Base-by-base conservation (phyloP, 2,329 filamentous ascomycete species). In the Nakataea oryzae region DNA sequence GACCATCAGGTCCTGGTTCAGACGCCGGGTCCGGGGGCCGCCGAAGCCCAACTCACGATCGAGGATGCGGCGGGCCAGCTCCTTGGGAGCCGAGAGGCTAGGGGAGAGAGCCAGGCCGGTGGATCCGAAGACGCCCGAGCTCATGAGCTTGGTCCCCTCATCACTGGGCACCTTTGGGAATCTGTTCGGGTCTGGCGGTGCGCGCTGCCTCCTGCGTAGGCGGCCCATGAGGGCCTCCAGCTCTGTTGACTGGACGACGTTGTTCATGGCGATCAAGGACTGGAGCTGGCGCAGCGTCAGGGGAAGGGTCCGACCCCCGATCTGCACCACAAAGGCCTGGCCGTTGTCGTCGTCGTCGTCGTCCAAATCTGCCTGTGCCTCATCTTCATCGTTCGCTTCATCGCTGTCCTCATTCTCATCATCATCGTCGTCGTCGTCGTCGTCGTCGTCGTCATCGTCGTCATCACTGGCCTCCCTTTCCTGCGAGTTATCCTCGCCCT, bases 81-180 rank as follows among this genome's bases (percentile, higher is more conserved):
- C 82, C 71, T 86, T 84, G 70, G 76, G 83, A 64, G 65, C 59
- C 2, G 62, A 60, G 41, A 56, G 30, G 47, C 61, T 55, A n/a
- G 55, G 50, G 0, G 63, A 70, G 79, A 64, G 74, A 80, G 66
- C 78, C 67, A 79, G 74, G 57, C 88, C 81, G 63, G 86, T 88
- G 24, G 80, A 79, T 41, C 93, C 93, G 74, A 97, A 97, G 2
- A 78, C 79, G 1, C 93, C 93, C 32, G 87, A 88, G 54, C 85
- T 80, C 92, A 97, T 96, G 64, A 97, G 77, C 67, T 88, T 84
- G 59, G 75, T 79, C 9, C 95, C 93, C 65, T 85, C 81, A 13
- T 89, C 85, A 69, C 88, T 96, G 0, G 93, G 93, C 0, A 96
- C 86, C 68, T 89, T 89, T n/a, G 93, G 91, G 64, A 93, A 93